These are phyloP conservation scores for Aphanoascus verrucosus DNA, from an alignment of 2,329 filamentous ascomycete species.

Conservation along the genomic window DNA sequence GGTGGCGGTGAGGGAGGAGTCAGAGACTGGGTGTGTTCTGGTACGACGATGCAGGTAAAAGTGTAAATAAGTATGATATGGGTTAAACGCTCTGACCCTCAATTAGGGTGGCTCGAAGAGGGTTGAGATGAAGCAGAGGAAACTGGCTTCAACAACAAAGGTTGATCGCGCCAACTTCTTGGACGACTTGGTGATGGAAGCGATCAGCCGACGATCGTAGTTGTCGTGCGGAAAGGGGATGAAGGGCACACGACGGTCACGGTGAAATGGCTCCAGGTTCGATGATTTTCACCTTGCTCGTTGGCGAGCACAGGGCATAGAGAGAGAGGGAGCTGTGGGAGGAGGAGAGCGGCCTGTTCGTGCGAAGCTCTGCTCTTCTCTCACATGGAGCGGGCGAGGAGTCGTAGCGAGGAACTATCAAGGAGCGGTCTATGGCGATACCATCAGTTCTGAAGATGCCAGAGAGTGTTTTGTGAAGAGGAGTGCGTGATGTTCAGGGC, in stretches of 20 bases:
- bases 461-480: too few species aligned
- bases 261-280: slow-evolving; percentile 15
- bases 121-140: slow-evolving; percentile 18
- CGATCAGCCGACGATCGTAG: slow-evolving; percentile 14
- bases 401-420: not conserved
- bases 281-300: slow-evolving; percentile 13
- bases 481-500: too few species aligned
- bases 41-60: not conserved
- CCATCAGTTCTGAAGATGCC: not conserved
- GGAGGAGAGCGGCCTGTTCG: not conserved
- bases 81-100: not conserved
- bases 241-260: slow-evolving; percentile 7
- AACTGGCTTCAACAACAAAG: slow-evolving; percentile 16
- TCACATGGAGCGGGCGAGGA: slow-evolving; percentile 4
- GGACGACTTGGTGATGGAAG: slow-evolving; percentile 11
- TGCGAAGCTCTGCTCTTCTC: not conserved
- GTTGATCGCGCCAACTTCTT: slow-evolving; percentile 14
- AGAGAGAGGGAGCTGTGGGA: not conserved
- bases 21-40: not conserved
- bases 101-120: slow-evolving; percentile 18
- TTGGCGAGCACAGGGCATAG: slow-evolving; percentile 3
- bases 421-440: not conserved
- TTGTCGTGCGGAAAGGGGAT: slow-evolving; percentile 12
- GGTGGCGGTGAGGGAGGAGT: not conserved
- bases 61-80: not conserved